Percentiles rank a stretch among this genome's conserved stretches.
phyloP scores from a whole-genome alignment of 139 green algal genomes.

The Volvox reticuliferus region DNA sequence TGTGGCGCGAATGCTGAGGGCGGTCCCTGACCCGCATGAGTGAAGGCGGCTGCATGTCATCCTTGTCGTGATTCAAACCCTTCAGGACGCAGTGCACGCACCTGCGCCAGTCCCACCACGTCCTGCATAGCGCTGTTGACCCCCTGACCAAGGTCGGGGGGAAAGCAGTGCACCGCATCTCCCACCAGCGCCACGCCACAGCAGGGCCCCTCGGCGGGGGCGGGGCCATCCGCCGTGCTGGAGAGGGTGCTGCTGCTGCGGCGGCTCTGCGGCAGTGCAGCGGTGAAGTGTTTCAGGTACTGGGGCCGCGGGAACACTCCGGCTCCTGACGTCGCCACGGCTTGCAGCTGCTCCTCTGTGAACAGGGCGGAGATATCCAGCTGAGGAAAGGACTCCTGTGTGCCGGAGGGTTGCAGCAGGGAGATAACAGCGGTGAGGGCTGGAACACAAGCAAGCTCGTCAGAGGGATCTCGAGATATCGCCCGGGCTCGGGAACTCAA shows the following conservation, averaged over 20 bases:
- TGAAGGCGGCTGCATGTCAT: no score
- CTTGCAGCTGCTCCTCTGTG: not conserved
- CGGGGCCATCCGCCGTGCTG: not conserved
- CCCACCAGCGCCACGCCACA: constrained; percentile 43
- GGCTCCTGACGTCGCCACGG: not conserved
- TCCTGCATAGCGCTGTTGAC: constrained; percentile 59
- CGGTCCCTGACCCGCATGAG: no score
- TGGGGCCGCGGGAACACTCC: constrained; percentile 43
- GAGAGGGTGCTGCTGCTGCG: no score
- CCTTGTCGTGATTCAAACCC: no score
- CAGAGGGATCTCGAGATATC: no score
- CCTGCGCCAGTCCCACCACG: constrained; percentile 39
- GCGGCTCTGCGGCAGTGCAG: not conserved
- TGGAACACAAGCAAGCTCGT: no score
- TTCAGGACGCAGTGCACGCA: not conserved
- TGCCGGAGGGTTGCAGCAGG: no score
- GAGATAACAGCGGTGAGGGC: no score
- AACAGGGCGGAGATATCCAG: constrained; percentile 33
- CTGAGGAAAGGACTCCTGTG: constrained; percentile 44
- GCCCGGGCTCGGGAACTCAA: no score
- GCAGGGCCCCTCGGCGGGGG: not conserved
- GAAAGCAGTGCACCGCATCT: constrained; percentile 59
- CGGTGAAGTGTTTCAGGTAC: constrained; percentile 42
- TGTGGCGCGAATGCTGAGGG: no score
- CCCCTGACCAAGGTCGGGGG: constrained; percentile 57